Base-by-base conservation (phyloP, 257 asterid species). In the Petunia secreta region DNA sequence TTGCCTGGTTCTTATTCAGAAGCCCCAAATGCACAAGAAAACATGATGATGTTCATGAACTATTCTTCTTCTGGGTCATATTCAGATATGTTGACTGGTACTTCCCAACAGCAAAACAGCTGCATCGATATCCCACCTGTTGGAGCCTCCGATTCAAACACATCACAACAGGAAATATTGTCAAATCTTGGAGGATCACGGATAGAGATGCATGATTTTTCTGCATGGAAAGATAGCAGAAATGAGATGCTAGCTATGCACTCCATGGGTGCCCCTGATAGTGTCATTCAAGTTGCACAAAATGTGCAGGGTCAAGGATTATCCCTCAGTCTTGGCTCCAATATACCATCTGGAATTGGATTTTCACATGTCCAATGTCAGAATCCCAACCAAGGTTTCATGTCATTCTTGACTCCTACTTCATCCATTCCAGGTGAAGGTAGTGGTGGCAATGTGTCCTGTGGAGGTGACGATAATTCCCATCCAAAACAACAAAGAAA, bases 281-380 rank as follows among this genome's bases (percentile, higher is more conserved):
- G 86, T 48, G 80, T 85, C 77, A 84, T 86, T 87, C 91, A 84
- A 59, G 84, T 89, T 10, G 79, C 81, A 57, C 87, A 84, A 16
- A 85, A 79, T 64, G 54, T 84, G 84, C 91, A 86, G 82, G 84
- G 86, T n/a, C 94, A 90, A 83, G 97, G 97, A 37, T 79, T 94
- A 82, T 94, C 98, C 36, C 97, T 94, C 62, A 93, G 92, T 80
- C 97, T 94, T 59, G 84, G 95, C 63, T 82, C 98, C 15, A 85
- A 88, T 6, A 87, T 80, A 4, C 87, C 94, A 3, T 82, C 95
- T 2, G 88, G 80, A 36, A 57, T 91, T 87, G 89, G 87, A 53
- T 79, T 87, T 64, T 55, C 91, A 14, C 75, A 88, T 15, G 79
- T 87, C 55, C 91, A 84, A 1, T 92, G 83, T 83, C 89, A 79